Percentiles rank a stretch among this genome's conserved stretches.
phyloP scores from a whole-genome alignment of 805 yeast genomes.

The Yamadazyma sp. region DNA sequence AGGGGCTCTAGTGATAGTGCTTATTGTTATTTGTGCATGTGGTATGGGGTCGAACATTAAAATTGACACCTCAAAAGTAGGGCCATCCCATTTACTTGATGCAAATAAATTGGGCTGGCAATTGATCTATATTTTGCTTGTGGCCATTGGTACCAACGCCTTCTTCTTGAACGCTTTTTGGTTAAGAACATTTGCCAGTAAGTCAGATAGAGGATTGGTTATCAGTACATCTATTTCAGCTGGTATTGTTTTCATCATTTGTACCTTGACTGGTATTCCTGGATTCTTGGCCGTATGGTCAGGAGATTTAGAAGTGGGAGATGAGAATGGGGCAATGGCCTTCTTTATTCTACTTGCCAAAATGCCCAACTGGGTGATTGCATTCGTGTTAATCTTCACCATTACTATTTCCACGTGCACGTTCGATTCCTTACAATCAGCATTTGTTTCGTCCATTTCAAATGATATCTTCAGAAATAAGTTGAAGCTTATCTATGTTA shows the following conservation, averaged over 20 bases:
- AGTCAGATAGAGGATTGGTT: constrained; percentile 68
- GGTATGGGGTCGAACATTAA: constrained; percentile 76
- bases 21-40: constrained; percentile 68
- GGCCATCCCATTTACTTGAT: constrained; percentile 62
- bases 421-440: constrained; percentile 85
- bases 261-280: constrained; percentile 73
- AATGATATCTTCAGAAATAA: constrained; percentile 88
- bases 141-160: constrained; percentile 88
- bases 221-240: constrained; percentile 79
- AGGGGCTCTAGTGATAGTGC: constrained; percentile 66
- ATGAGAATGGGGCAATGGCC: constrained; percentile 61
- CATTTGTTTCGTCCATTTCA: constrained; percentile 83
- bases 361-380: constrained; percentile 85
- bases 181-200: constrained; percentile 91
- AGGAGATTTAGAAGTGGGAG: constrained; percentile 56
- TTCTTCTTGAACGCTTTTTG: constrained; percentile 91
- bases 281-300: constrained; percentile 93
- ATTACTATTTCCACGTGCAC: constrained; percentile 82
- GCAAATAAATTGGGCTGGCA: constrained; percentile 84
- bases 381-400: constrained; percentile 74
- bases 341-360: constrained; percentile 68
- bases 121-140: constrained; percentile 74
- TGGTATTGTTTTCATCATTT: constrained; percentile 58
- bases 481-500: constrained; percentile 61
- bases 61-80: constrained; percentile 62